These are phyloP conservation scores for Volvox africanus DNA, from an alignment of 139 green algal genomes.

Conservation along the genomic window DNA sequence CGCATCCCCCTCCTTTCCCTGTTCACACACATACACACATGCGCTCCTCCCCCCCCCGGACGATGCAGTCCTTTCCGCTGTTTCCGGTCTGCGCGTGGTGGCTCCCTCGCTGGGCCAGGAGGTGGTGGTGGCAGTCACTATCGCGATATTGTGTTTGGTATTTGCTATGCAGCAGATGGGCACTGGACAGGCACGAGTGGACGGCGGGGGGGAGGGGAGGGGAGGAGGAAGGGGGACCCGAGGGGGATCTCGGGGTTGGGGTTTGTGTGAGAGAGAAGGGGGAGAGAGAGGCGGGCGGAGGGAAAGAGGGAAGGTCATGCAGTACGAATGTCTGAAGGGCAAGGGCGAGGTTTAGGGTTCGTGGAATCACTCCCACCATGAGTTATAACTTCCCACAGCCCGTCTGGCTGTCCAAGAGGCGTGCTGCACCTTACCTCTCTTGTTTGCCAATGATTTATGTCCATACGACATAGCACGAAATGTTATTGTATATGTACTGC, in stretches of 20 bases:
- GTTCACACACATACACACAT: no score
- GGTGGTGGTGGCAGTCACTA: conserved; percentile 39
- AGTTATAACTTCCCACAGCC: not conserved
- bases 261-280: not conserved
- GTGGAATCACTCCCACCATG: no score
- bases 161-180: conserved; percentile 72
- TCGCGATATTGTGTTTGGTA: conserved; percentile 57
- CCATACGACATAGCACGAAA: no score
- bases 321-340: no score
- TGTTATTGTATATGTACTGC: no score
- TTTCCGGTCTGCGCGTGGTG: conserved; percentile 46
- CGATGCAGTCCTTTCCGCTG: conserved; percentile 51
- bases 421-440: no score
- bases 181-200: conserved; percentile 55
- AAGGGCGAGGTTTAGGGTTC: no score
- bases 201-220: not conserved
- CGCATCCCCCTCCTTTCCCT: not conserved
- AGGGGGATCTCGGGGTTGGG: not conserved
- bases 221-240: no score
- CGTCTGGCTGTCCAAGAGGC: not conserved
- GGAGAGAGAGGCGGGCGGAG: no score
- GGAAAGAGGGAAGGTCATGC: no score
- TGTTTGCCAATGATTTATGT: no score
- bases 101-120: conserved; percentile 18
- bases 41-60: not conserved